phyloP scores from a whole-genome alignment of 306 rosid genomes.

The Prunus campanulata region DNA sequence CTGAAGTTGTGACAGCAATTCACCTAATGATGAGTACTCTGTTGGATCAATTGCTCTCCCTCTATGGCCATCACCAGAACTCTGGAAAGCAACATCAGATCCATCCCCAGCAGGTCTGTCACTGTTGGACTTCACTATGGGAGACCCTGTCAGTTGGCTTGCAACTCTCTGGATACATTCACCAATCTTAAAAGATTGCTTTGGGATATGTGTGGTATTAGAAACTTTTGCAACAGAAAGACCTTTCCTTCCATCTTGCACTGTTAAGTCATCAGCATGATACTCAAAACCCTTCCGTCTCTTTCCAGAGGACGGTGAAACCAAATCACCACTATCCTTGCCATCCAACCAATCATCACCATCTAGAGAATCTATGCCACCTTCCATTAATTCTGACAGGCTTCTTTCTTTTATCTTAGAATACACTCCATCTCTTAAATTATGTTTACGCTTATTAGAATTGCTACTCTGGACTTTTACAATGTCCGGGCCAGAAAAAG shows the following conservation, averaged over 20 bases:
- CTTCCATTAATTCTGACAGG: conserved; percentile 71
- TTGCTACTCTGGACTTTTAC: conserved; percentile 22
- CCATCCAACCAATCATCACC: conserved; percentile 48
- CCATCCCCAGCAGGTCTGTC: conserved; percentile 49
- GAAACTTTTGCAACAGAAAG: conserved; percentile 55
- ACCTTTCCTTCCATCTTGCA: conserved; percentile 61
- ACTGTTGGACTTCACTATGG: conserved; percentile 45
- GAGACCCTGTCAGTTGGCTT: conserved; percentile 75
- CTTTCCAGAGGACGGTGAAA: conserved; percentile 43
- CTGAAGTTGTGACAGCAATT: conserved; percentile 68
- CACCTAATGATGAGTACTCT: conserved; percentile 63
- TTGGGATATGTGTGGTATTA: conserved; percentile 30
- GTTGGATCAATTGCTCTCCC: conserved; percentile 36
- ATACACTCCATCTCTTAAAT: conserved; percentile 51
- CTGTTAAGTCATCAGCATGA: conserved; percentile 42
- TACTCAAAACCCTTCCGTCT: conserved; percentile 53
- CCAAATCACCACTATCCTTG: conserved; percentile 30
- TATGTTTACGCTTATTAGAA: conserved; percentile 71
- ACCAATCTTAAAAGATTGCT: conserved; percentile 79
- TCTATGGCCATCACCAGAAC: conserved; percentile 47
- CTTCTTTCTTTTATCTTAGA: conserved; percentile 65
- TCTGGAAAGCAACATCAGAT: conserved; percentile 36
- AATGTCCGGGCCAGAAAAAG: conserved; percentile 33
- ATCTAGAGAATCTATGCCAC: conserved; percentile 41
- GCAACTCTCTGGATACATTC: conserved; percentile 94